These are phyloP conservation scores for Blastobotrys capitulatus DNA, from an alignment of 1,139 yeast genomes.

Conservation along the genomic window DNA sequence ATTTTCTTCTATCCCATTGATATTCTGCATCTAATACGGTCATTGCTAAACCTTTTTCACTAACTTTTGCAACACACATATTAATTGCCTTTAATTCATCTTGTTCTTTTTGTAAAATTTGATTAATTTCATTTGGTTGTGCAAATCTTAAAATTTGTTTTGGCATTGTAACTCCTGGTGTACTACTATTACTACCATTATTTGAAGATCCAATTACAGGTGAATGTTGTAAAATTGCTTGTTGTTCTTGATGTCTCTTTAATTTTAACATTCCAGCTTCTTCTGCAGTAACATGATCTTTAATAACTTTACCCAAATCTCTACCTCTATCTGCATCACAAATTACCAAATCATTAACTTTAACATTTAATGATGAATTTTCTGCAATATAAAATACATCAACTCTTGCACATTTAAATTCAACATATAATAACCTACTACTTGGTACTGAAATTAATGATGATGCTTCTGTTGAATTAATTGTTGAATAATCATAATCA, in stretches of 20 bases:
- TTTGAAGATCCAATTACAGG: slow-evolving; percentile 15
- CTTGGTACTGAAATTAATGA: slow-evolving; percentile 24
- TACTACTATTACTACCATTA: slow-evolving; percentile 23
- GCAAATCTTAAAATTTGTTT: slow-evolving; percentile 75
- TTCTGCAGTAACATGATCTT: slow-evolving; percentile 60
- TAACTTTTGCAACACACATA: slow-evolving; percentile 53
- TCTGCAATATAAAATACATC: slow-evolving; percentile 73
- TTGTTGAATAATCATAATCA: slow-evolving; percentile 12
- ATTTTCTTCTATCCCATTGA: slow-evolving; percentile 90
- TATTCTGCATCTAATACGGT: slow-evolving; percentile 72
- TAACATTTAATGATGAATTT: slow-evolving; percentile 45
- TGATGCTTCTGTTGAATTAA: slow-evolving; percentile 8
- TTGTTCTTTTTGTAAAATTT: slow-evolving; percentile 51
- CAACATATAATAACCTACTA: slow-evolving; percentile 55
- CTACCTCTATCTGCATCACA: slow-evolving; percentile 98
- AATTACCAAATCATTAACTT: slow-evolving; percentile 73
- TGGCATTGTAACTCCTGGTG: slow-evolving; percentile 45
- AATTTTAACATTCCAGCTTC: slow-evolving; percentile 80
- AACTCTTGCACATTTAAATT: slow-evolving; percentile 80
- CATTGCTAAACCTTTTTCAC: slow-evolving; percentile 43
- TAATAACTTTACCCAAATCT: slow-evolving; percentile 77
- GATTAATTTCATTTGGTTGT: slow-evolving; percentile 53
- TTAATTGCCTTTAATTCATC: slow-evolving; percentile 73
- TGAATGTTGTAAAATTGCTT: slow-evolving; percentile 47
- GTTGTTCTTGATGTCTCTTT: slow-evolving; percentile 71